These are phyloP conservation scores for Penicillium coprophilum DNA, from an alignment of 495 filamentous ascomycete genomes.

Conservation along the genomic window DNA sequence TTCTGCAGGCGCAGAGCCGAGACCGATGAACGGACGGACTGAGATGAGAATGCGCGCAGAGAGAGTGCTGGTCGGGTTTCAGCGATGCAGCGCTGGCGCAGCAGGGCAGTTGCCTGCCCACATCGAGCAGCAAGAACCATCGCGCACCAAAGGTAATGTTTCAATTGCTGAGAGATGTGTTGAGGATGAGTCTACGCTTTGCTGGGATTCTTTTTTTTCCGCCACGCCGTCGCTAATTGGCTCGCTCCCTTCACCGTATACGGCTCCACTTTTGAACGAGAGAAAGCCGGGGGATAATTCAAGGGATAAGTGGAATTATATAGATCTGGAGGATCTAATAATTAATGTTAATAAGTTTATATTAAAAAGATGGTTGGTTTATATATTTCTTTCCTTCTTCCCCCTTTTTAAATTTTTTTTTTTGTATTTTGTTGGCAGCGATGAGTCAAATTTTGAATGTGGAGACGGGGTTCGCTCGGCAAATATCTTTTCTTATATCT, in stretches of 20 bases:
- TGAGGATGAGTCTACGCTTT: conserved; percentile 27
- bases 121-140: conserved; percentile 55
- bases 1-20: conserved; percentile 43
- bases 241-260: conserved; percentile 27
- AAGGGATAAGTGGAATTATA: conserved; percentile 1
- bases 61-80: conserved; percentile 43
- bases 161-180: conserved; percentile 26
- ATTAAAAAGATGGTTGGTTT: conserved; percentile 1
- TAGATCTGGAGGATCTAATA: neutral
- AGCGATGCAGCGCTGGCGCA: conserved; percentile 48
- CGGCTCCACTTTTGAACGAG: conserved; percentile 25
- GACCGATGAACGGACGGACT: conserved; percentile 37
- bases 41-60: conserved; percentile 44
- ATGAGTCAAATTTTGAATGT: conserved; percentile 22
- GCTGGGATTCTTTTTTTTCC: conserved; percentile 33
- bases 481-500: neutral
- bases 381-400: neutral
- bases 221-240: conserved; percentile 30
- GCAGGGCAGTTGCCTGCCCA: conserved; percentile 47
- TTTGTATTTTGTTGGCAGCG: conserved; percentile 12
- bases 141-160: conserved; percentile 31
- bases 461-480: conserved; percentile 7
- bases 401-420: conserved; percentile 9
- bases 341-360: conserved; percentile 5
- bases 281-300: conserved; percentile 5